Conservation (phyloP, 345 rosid species). For the Crucihimalaya himalaica region DNA sequence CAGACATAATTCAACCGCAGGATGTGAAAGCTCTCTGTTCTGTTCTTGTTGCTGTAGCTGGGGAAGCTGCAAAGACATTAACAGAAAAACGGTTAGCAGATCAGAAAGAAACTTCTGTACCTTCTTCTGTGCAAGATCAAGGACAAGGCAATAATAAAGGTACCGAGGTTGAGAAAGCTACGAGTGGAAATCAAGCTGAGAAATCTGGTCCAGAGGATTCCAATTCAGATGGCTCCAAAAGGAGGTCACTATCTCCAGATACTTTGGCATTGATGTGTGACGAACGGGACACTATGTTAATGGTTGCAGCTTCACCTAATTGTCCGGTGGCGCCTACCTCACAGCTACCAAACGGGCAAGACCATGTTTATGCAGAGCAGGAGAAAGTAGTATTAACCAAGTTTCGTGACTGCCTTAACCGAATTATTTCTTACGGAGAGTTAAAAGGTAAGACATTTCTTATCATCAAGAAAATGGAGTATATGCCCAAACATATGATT, state of each 20-base stretch:
- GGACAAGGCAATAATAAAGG: constrained; percentile 57
- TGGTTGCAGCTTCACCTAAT: constrained; percentile 60
- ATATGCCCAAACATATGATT: constrained; percentile 16
- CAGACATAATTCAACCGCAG: constrained; percentile 81
- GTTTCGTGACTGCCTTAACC: constrained; percentile 89
- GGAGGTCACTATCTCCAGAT: constrained; percentile 88
- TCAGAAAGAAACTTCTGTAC: constrained; percentile 25
- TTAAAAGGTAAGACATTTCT: constrained; percentile 55
- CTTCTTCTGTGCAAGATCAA: constrained; percentile 36
- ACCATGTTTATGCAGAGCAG: constrained; percentile 71
- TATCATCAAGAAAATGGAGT: background rate
- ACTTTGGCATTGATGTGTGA: constrained; percentile 99
- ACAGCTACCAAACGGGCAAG: constrained; percentile 57
- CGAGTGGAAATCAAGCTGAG: constrained; percentile 55
- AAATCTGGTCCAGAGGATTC: constrained; percentile 52
- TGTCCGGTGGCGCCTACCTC: constrained; percentile 67
- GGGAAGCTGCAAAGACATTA: constrained; percentile 66
- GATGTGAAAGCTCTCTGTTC: constrained; percentile 97
- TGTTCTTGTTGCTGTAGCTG: constrained; percentile 70
- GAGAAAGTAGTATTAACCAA: constrained; percentile 72
- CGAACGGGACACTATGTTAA: constrained; percentile 85
- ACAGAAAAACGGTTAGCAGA: constrained; percentile 41
- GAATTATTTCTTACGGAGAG: constrained; percentile 79
- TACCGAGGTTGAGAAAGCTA: constrained; percentile 47
- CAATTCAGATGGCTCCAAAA: constrained; percentile 57